Conservation (phyloP, 306 rosid genomes). For the Adenanthera pavonina region DNA sequence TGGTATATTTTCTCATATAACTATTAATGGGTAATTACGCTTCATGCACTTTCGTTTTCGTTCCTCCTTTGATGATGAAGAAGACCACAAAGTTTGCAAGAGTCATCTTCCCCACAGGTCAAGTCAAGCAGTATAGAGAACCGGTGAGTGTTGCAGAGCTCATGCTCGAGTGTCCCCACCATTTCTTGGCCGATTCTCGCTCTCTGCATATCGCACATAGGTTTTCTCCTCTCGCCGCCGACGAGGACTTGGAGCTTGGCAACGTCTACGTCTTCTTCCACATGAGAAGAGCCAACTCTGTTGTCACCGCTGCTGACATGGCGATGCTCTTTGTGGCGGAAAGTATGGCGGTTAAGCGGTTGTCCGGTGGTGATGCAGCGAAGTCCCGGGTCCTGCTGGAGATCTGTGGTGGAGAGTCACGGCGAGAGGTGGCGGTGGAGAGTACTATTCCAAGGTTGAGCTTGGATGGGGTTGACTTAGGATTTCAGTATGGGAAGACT, state of each 20-base stretch:
- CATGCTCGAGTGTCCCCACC: constrained; percentile 64
- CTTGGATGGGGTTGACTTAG: constrained; percentile 60
- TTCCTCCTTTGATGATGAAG: constrained; percentile 57
- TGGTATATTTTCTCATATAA: background rate
- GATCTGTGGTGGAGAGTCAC: background rate
- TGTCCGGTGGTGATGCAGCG: constrained; percentile 25
- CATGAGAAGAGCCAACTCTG: constrained; percentile 56
- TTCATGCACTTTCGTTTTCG: constrained; percentile 56
- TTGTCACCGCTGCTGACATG: constrained; percentile 64
- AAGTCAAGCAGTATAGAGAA: constrained; percentile 54
- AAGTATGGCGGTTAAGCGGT: constrained; percentile 55
- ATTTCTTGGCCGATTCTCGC: constrained; percentile 55
- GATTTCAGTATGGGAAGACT: constrained; percentile 50
- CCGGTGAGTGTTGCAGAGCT: constrained; percentile 71
- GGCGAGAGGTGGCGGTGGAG: background rate
- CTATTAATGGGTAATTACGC: constrained; percentile 65
- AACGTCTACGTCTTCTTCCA: constrained; percentile 68
- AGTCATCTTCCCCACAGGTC: constrained; percentile 67
- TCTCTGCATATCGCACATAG: constrained; percentile 63
- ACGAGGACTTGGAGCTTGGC: constrained; percentile 67
- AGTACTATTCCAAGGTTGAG: constrained; percentile 46
- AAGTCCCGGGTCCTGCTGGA: constrained; percentile 44
- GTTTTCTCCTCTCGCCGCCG: constrained; percentile 71
- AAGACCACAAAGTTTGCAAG: constrained; percentile 47
- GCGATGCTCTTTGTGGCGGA: constrained; percentile 42